Base-by-base conservation (phyloP, 495 filamentous ascomycete genomes). In the Bryoglossum gracile region DNA sequence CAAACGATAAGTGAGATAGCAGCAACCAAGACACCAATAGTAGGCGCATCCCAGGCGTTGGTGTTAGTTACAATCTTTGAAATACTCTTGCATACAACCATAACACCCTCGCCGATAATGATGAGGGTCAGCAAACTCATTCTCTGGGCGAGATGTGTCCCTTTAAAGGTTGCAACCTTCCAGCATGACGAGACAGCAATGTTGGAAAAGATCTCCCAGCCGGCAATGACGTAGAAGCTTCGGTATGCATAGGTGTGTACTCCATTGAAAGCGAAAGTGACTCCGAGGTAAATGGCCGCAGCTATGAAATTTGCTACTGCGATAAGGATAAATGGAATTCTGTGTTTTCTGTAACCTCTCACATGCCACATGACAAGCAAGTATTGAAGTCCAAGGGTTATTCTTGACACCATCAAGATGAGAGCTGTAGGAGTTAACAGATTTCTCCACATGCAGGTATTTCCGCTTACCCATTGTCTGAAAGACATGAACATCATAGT, bases 51-150 rank as follows among this genome's bases (percentile, higher is more conserved):
- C 62, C 60, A 63, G 1, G 56, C 43, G 30, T 62, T 54, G 6
- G 50, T 40, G 25, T 61, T 60, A 9, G 57, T 39, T 0, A 63
- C 60, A 13, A 68, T 56, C 42, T 49, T 61, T 5, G 55, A 42
- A 8, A 64, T 56, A n/a, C 55, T 59, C 11, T 59, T 51, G 10
- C 50, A 50, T 17, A 63, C 38, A 11, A 53, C 45, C 10, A 63
- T 56, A 26, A 83, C 71, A 23, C 81, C 80, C 60, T 86, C 82
- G 10, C 83, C 83, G 43, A 86, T 68, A 46, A 84, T 80, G 56
- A 85, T 83, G 39, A 84, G 67, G 0, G 82, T 85, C 18, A 85
- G 68, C 6, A 85, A 69, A 21, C 71, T 73, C 74, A 86, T 77
- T 30, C 83, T 69, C 34, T 79, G 69, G 35, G 75, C 73, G 42